A percentile compares a stretch with the other conserved stretches of the same genome.
phyloP scores from a whole-genome alignment of 345 rosid genomes.

The Leavenworthia alabamica region DNA sequence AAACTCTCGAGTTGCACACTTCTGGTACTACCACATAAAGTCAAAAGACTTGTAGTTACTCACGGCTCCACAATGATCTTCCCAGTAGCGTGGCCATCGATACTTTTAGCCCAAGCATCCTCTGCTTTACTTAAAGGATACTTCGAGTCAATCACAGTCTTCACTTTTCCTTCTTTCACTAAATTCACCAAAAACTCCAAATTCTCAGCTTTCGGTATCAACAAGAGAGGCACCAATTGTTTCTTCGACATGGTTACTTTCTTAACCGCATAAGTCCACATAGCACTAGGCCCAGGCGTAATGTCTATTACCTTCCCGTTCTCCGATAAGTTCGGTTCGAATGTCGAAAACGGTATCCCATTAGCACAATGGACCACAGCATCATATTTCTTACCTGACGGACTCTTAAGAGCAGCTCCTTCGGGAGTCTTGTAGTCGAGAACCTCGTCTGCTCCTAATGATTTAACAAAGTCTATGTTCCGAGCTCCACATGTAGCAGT shows the following conservation, averaged over 20 bases:
- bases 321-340: slow-evolving; percentile 55
- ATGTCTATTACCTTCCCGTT: slow-evolving; percentile 61
- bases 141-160: slow-evolving; percentile 55
- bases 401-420: too few species aligned
- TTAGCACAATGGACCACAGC: slow-evolving; percentile 65
- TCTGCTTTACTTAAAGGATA: slow-evolving; percentile 54
- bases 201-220: slow-evolving; percentile 42
- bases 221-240: slow-evolving; percentile 46
- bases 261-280: slow-evolving; percentile 42
- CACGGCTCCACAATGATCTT: slow-evolving; percentile 64
- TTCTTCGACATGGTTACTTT: slow-evolving; percentile 62
- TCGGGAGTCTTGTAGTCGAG: too few species aligned
- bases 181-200: slow-evolving; percentile 42
- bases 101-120: slow-evolving; percentile 68
- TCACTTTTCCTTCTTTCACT: slow-evolving; percentile 58
- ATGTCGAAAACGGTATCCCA: slow-evolving; percentile 56
- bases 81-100: slow-evolving; percentile 70
- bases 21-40: not conserved
- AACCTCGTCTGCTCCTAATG: too few species aligned
- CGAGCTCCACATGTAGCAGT: too few species aligned
- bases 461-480: too few species aligned
- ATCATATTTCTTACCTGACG: slow-evolving; percentile 65
- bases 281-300: slow-evolving; percentile 38
- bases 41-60: not conserved
- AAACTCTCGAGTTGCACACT: too few species aligned